Conservation (phyloP, 1,139 yeast genomes). For the Hanseniaspora sp. region DNA sequence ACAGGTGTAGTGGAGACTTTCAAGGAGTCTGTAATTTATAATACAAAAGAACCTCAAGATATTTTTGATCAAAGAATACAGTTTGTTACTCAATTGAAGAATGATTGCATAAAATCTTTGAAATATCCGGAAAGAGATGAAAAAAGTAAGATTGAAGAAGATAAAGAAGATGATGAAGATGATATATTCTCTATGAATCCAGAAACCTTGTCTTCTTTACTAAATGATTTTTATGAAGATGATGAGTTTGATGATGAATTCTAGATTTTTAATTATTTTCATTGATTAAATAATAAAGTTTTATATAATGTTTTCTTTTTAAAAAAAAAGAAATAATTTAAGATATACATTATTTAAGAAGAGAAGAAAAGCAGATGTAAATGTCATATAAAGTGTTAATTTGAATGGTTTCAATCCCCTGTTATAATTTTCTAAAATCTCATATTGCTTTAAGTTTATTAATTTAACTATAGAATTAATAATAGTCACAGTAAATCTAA, state of each 20-base stretch:
- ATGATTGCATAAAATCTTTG: constrained; percentile 91
- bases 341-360: too few species aligned
- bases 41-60: constrained; percentile 75
- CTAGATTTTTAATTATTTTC: background rate
- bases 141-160: constrained; percentile 16
- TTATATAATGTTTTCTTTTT: too few species aligned
- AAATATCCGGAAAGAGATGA: constrained; percentile 51
- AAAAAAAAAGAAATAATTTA: too few species aligned
- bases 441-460: too few species aligned
- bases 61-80: constrained; percentile 88
- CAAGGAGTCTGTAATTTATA: constrained; percentile 76
- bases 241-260: constrained; percentile 14
- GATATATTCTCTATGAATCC: constrained; percentile 15
- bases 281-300: too few species aligned
- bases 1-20: constrained; percentile 85
- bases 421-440: too few species aligned
- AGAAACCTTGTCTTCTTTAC: constrained; percentile 10
- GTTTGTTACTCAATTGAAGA: constrained; percentile 81
- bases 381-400: too few species aligned
- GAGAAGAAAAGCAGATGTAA: too few species aligned
- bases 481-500: too few species aligned
- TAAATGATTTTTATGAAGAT: constrained; percentile 15
- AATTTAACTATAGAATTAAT: too few species aligned
- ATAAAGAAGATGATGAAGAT: constrained; percentile 6
- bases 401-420: too few species aligned